Evolutionary conservation across 139 green algal genomes (phyloP), one percentile per base, ranked within the genome.

Genomic region (Chlamydomonas sp.): DNA sequence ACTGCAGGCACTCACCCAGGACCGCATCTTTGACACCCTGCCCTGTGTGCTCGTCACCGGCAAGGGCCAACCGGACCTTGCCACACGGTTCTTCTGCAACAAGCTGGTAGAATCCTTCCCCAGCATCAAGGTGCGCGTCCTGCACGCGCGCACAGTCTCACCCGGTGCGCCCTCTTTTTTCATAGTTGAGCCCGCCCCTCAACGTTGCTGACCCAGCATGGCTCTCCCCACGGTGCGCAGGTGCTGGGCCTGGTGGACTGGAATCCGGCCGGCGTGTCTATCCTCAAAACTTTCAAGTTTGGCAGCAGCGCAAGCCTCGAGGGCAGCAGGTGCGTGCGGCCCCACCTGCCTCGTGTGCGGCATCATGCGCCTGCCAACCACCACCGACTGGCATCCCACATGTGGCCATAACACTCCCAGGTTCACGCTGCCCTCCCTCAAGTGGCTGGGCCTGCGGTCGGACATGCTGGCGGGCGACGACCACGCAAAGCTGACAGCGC

Each of bases 221-320:
- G 29, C 3, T 71, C 5, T 30, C 16, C 13, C 26, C 2, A 28
- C 50, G 35, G n/a, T 26, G 43, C 13, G 8, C 62, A 69, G 10
- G n/a, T 87, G 30, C 66, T 91, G 59, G 87, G 76, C 0, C 65
- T 97, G 50, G 91, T 97, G 43, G 91, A 97, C 69, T 97, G 83
- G 86, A 97, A 97, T 76, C 91, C 91, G 13, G 65, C 70, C 4
- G 88, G 69, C 48, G 74, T 79, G 43, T 28, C 72, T 49, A 94
- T 94, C 43, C 74, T 92, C 36, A 48, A 67, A 10, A 81, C 84
- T 16, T 95, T 91, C 76, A 88, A 88, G 59, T 89, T 78, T 73
- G 90, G 91, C 58, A 88, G 74, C 58, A 65, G 71, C 16, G 39
- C 74, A 1, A 89, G 77, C 2, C 74, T 90, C 16, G 86, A 94